phyloP scores from a whole-genome alignment of 306 rosid species.

The Citrullus amarus region DNA sequence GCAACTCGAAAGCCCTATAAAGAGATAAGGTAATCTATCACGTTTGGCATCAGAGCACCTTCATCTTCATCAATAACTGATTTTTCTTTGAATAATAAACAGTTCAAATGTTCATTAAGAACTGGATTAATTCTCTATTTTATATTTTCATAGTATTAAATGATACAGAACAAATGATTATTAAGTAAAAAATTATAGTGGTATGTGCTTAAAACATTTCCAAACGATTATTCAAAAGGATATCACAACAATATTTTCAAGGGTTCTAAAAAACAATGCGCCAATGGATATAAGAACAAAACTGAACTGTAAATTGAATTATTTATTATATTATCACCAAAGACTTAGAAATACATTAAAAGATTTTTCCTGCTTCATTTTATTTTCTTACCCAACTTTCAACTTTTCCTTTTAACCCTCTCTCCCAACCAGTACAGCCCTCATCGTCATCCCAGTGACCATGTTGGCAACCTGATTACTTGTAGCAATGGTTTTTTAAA shows the following conservation, averaged over 20 bases:
- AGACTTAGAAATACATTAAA: background rate
- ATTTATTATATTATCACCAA: background rate
- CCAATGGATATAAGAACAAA: background rate
- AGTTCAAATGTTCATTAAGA: background rate
- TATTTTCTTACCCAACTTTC: background rate
- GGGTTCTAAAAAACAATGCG: background rate
- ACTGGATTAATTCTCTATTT: background rate
- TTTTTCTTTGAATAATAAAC: background rate
- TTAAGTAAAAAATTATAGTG: background rate
- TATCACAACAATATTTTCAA: background rate
- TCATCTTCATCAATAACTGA: background rate
- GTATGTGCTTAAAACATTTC: background rate
- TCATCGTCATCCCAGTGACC: background rate
- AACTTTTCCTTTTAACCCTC: background rate
- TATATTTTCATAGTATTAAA: background rate
- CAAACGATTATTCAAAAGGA: background rate
- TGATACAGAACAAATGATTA: background rate
- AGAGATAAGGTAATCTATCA: background rate
- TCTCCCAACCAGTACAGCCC: background rate
- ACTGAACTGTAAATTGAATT: background rate
- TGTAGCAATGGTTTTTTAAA: background rate
- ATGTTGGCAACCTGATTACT: background rate
- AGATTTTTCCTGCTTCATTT: background rate
- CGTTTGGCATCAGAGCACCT: background rate
- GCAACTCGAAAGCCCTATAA: background rate